phyloP scores from a whole-genome alignment of 2,329 filamentous ascomycete genomes.

The Zalaria obscura region DNA sequence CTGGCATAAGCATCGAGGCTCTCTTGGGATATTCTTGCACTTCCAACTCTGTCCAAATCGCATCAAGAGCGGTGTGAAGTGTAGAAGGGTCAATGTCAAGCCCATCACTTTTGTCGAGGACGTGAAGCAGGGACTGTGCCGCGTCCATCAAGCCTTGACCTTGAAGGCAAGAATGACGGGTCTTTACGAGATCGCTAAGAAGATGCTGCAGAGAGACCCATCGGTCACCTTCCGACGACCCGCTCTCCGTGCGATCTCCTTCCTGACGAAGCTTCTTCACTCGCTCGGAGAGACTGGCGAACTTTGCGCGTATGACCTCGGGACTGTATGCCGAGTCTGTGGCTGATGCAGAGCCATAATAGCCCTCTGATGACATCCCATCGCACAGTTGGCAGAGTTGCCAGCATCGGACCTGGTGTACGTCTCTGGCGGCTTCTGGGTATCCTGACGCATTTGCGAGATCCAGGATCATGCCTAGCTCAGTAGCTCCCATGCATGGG shows the following conservation, averaged over 20 bases:
- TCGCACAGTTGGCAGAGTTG: not conserved
- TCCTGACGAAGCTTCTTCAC: not conserved
- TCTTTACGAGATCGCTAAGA: constrained; percentile 11
- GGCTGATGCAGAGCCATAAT: too few species aligned
- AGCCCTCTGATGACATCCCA: too few species aligned
- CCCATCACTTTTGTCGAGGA: constrained; percentile 10
- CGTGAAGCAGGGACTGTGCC: constrained; percentile 11
- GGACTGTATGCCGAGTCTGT: too few species aligned
- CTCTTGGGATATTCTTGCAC: constrained; percentile 31
- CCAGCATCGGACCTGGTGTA: constrained; percentile 4
- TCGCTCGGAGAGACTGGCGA: constrained; percentile 1
- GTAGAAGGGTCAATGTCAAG: not conserved
- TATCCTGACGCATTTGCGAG: constrained; percentile 23
- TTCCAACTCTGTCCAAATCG: constrained; percentile 33
- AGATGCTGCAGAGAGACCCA: constrained; percentile 12
- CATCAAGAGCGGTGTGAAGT: constrained; percentile 11
- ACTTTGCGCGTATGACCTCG: not conserved
- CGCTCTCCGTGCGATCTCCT: not conserved
- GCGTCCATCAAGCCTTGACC: constrained; percentile 14
- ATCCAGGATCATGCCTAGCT: constrained; percentile 20
- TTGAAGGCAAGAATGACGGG: constrained; percentile 18
- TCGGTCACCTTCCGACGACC: not conserved
- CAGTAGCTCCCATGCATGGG: constrained; percentile 9
- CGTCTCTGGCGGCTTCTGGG: constrained; percentile 28
- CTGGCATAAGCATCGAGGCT: constrained; percentile 22